Conservation (phyloP, 805 yeast species). For the Trichomonascus vanleenenianus region DNA sequence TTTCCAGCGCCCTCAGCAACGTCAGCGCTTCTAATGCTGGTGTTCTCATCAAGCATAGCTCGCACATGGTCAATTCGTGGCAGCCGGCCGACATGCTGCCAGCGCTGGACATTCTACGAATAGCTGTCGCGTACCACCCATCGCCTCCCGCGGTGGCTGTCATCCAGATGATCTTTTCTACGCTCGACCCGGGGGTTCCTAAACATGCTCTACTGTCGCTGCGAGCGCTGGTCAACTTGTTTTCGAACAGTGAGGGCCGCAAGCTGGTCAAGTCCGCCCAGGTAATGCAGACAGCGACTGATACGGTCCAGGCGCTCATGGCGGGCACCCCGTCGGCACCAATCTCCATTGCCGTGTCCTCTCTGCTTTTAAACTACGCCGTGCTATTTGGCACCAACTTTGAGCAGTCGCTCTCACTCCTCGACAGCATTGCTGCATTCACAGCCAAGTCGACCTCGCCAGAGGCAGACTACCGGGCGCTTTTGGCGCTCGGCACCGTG, state of each 20-base stretch:
- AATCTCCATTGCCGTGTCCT: constrained; percentile 35
- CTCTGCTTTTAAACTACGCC: constrained; percentile 44
- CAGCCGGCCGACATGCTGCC: constrained; percentile 38
- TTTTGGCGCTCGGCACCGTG: constrained; percentile 58
- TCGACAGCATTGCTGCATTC: constrained; percentile 27
- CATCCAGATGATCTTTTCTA: constrained; percentile 19
- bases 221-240: constrained; percentile 49
- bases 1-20: constrained; percentile 12
- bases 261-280: constrained; percentile 18
- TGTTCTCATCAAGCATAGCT: constrained; percentile 31
- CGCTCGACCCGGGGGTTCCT: constrained; percentile 25
- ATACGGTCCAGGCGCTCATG: constrained; percentile 10
- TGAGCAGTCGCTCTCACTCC: constrained; percentile 19
- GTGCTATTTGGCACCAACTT: constrained; percentile 25
- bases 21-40: constrained; percentile 25
- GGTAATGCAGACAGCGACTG: constrained; percentile 25
- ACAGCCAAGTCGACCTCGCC: constrained; percentile 34
- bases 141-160: constrained; percentile 30
- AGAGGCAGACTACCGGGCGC: constrained; percentile 62
- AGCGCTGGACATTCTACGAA: constrained; percentile 53
- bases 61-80: constrained; percentile 41
- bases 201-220: constrained; percentile 47
- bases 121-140: constrained; percentile 37
- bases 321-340: background rate
- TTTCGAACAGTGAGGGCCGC: constrained; percentile 28